Percentiles rank a stretch among this genome's conserved stretches.
Evolutionary conservation across 129 eudicot species (phyloP).

Genomic region (Silybum marianum): DNA sequence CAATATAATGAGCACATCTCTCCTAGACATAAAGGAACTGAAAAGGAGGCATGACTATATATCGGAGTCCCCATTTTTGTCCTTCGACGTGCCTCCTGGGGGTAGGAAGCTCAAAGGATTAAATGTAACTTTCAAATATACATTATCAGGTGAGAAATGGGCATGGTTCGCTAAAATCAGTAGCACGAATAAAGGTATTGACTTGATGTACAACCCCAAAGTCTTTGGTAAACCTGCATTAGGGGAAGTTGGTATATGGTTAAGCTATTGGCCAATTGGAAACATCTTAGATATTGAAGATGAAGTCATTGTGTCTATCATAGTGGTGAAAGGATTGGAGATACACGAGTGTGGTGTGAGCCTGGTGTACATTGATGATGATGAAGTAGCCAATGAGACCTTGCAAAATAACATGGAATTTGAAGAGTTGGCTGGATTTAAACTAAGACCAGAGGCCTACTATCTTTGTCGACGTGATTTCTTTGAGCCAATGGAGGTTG

Average conservation of each 20-base stretch:
- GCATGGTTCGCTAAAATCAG: background rate
- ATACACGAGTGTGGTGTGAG: background rate
- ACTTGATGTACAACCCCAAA: conserved; percentile 19
- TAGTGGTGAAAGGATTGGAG: background rate
- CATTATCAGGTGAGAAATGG: background rate
- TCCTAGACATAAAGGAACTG: background rate
- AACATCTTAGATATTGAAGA: conserved; percentile 2
- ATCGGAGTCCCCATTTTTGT: background rate
- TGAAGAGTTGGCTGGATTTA: background rate
- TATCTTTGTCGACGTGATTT: conserved; percentile 7
- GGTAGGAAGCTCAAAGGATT: conserved; percentile 6
- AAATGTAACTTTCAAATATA: background rate
- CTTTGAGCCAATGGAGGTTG: background rate
- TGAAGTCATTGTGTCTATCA: conserved; percentile 4
- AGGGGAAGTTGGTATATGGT: conserved; percentile 21
- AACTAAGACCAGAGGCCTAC: background rate
- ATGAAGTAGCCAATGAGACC: background rate
- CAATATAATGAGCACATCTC: conserved; percentile 21
- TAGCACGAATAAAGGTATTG: conserved; percentile 14
- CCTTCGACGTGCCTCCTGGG: conserved; percentile 18
- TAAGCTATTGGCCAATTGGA: conserved; percentile 32
- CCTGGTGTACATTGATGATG: conserved; percentile 28
- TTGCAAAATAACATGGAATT: background rate
- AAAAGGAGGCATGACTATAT: background rate
- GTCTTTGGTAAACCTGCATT: conserved; percentile 1